Evolutionary conservation across 2,329 filamentous ascomycete species (phyloP).

Genomic region (Rutstroemia sp.): DNA sequence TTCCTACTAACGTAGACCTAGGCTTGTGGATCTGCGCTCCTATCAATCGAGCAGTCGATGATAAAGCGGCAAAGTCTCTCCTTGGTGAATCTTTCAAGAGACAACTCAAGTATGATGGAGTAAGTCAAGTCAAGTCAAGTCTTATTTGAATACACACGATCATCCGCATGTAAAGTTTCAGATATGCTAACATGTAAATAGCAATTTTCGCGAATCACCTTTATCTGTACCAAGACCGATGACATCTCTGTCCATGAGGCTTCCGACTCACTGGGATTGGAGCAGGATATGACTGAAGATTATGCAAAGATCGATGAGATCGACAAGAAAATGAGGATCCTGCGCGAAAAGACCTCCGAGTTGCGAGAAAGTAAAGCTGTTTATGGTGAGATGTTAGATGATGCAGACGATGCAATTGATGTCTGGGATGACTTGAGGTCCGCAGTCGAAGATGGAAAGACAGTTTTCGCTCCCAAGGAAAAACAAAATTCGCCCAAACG

Average conservation of each 20-base stretch:
- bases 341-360: slow-evolving; percentile 20
- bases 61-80: slow-evolving; percentile 49
- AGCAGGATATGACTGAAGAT: slow-evolving; percentile 32
- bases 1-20: slow-evolving; percentile 11
- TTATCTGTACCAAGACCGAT: slow-evolving; percentile 58
- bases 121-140: too few species aligned
- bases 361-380: slow-evolving; percentile 31
- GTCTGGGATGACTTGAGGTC: slow-evolving; percentile 37
- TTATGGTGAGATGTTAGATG: slow-evolving; percentile 29
- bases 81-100: slow-evolving; percentile 50
- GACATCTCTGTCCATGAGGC: slow-evolving; percentile 41
- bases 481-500: slow-evolving; percentile 33
- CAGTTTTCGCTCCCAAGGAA: slow-evolving; percentile 32
- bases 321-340: slow-evolving; percentile 8
- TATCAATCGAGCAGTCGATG: slow-evolving; percentile 52
- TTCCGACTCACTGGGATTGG: slow-evolving; percentile 31
- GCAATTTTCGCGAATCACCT: slow-evolving; percentile 24
- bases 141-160: too few species aligned
- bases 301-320: slow-evolving; percentile 26
- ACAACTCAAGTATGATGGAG: slow-evolving; percentile 52
- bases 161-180: too few species aligned
- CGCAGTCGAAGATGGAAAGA: slow-evolving; percentile 34
- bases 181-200: neutral
- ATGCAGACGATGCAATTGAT: slow-evolving; percentile 37
- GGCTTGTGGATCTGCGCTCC: slow-evolving; percentile 55